phyloP scores from a whole-genome alignment of 345 rosid genomes.

The Acer yangbiense region DNA sequence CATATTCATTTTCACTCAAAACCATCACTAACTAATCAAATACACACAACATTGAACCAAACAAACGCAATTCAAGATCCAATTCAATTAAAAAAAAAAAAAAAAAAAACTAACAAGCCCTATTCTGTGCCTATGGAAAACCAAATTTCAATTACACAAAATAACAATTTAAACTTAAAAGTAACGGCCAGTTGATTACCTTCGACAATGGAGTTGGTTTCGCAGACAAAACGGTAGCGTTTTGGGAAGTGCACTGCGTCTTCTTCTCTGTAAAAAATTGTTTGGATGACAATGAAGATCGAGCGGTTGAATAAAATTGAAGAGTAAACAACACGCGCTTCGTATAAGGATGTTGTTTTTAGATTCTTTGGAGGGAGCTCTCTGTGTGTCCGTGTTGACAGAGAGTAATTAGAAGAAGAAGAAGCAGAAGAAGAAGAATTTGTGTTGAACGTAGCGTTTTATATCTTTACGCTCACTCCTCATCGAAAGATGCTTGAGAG shows the following conservation, averaged over 20 bases:
- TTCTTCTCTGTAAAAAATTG: not conserved
- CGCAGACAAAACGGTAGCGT: not conserved
- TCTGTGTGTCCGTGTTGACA: not conserved
- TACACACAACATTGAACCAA: constrained; percentile 16
- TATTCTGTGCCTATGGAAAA: constrained; percentile 11
- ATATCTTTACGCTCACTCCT: constrained; percentile 25
- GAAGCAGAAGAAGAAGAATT: not conserved
- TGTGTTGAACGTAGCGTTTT: constrained; percentile 40
- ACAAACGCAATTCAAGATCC: constrained; percentile 25
- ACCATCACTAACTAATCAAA: constrained; percentile 17
- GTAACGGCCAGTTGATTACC: not conserved
- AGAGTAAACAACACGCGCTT: not conserved
- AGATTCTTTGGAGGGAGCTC: constrained; percentile 23
- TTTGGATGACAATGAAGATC: constrained; percentile 4
- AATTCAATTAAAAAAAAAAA: constrained; percentile 20
- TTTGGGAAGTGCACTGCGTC: not conserved
- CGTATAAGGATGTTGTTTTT: constrained; percentile 5
- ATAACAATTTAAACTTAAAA: not conserved
- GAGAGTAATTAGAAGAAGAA: not conserved
- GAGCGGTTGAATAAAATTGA: not conserved
- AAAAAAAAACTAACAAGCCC: constrained; percentile 31
- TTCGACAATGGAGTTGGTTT: constrained; percentile 10
- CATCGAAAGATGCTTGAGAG: constrained; percentile 3
- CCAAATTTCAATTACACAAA: not conserved
- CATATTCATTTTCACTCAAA: constrained; percentile 18